Evolutionary conservation across 2,329 filamentous ascomycete genomes (phyloP), one percentile per base, ranked within the genome.

Genomic region (Passalora sequoiae): DNA sequence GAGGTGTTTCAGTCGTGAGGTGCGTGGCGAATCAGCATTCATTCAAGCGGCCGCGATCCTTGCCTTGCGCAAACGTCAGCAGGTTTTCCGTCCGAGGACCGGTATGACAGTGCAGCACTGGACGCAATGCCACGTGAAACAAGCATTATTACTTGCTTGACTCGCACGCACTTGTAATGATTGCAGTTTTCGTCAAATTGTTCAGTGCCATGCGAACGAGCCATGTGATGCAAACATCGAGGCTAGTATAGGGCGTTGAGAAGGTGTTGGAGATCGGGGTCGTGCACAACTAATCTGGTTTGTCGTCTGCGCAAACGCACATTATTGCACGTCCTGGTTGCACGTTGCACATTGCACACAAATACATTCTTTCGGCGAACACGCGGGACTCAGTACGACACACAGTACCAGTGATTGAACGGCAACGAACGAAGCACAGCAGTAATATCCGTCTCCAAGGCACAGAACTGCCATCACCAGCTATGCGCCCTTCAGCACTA

Each of bases 401-500:
- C n/a, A n/a, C n/a, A n/a, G n/a, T n/a, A n/a, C n/a, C n/a, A n/a
- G n/a, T n/a, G n/a, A n/a, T n/a, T n/a, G n/a, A n/a, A n/a, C n/a
- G n/a, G n/a, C n/a, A n/a, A n/a, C n/a, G n/a, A n/a, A n/a, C n/a
- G n/a, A n/a, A n/a, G n/a, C n/a, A n/a, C n/a, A n/a, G n/a, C n/a
- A n/a, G n/a, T n/a, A n/a, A n/a, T n/a, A n/a, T n/a, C n/a, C n/a
- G n/a, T n/a, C n/a, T n/a, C n/a, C n/a, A n/a, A n/a, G n/a, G n/a
- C n/a, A n/a, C n/a, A n/a, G n/a, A n/a, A n/a, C n/a, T n/a, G n/a
- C n/a, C n/a, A n/a, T n/a, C n/a, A n/a, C 6, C 15, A 36, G 50
- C 15, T 25, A 58, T 59, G 57, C 54, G 55, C 27, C 50, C 50
- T 44, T 45, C 46, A 20, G 51, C 55, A 17, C 33, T 59, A 39